Base-by-base conservation (phyloP, 768 basidiomycete species). In the Lentinula boryana region DNA sequence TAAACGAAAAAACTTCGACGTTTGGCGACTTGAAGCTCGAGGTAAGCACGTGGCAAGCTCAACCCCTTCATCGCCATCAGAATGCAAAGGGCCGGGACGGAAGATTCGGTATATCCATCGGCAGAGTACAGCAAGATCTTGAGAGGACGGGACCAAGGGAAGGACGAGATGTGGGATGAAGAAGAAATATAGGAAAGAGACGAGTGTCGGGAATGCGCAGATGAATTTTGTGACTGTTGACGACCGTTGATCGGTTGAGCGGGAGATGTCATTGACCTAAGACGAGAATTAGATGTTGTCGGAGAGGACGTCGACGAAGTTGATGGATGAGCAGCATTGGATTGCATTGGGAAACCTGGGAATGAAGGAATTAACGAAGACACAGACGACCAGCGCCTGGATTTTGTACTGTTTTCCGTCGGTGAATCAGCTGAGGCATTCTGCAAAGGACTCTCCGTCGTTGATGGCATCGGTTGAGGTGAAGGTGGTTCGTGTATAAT, bases 41-140 rank as follows among this genome's bases (percentile, higher is more conserved):
- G 78, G 75, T 96, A 98, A 6, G 95, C 96, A 70, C 95, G 93
- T 8, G 95, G 92, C 7, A 97, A 81, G 53, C 78, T 74, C 38
- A 89, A 74, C 18, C 76, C 75, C 60, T 82, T 83, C 56, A 86
- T 75, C 27, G 84, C 84, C 95, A 98, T 98, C 63, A 97, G 76
- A 55, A 96, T 83, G 64, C 85, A 85, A 57, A 98, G 78, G 21
- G 94, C 95, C 56, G 93, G 85, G 5, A 95, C 86, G 27, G 89
- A 90, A 9, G 91, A 90, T 72, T 98, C 95, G 23, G 96, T 98
- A 76, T 96, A 94, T 53, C 92, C 93, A 70, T 95, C 93, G 16
- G 87, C 82, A 16, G 88, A 89, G 72, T 93, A 91, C 32, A 95
- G 71, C 63, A 95, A 80, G 58, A 95, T 75, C 69, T 92, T 91